Conservation (phyloP, 169 alveolate species). For the Plasmodium reichenowi region DNA sequence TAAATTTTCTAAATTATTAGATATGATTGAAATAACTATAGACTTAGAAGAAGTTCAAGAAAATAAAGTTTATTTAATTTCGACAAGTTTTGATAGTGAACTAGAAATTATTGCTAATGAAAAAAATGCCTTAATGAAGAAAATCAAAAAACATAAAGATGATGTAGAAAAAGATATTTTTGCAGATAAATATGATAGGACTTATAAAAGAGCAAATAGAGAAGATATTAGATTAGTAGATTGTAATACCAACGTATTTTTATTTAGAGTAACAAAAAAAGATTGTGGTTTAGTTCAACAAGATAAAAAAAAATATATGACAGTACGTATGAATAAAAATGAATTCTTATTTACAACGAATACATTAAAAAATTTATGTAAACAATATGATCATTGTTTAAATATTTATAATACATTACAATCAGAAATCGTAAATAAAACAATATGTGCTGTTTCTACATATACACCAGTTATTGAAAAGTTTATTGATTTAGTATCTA, state of each 20-base stretch:
- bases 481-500: conserved; percentile 90
- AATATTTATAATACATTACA: conserved; percentile 89
- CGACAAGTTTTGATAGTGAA: conserved; percentile 87
- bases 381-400: conserved; percentile 82
- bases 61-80: conserved; percentile 89
- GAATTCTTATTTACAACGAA: conserved; percentile 91
- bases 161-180: conserved; percentile 86
- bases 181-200: conserved; percentile 78
- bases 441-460: conserved; percentile 95
- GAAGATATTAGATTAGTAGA: not conserved
- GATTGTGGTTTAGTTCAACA: conserved; percentile 84
- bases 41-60: conserved; percentile 93
- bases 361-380: conserved; percentile 87
- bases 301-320: conserved; percentile 66
- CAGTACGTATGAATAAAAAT: conserved; percentile 85
- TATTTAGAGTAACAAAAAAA: conserved; percentile 90
- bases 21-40: conserved; percentile 93
- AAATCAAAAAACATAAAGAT: conserved; percentile 89
- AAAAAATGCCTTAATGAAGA: conserved; percentile 82
- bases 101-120: conserved; percentile 84
- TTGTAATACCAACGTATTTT: conserved; percentile 86
- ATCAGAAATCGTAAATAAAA: conserved; percentile 89
- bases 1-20: conserved; percentile 88
- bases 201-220: conserved; percentile 29
- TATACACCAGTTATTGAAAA: conserved; percentile 95